Conservation (phyloP, 371 early-diverging fungal species). For the Polyrhizophydium stewartii region DNA sequence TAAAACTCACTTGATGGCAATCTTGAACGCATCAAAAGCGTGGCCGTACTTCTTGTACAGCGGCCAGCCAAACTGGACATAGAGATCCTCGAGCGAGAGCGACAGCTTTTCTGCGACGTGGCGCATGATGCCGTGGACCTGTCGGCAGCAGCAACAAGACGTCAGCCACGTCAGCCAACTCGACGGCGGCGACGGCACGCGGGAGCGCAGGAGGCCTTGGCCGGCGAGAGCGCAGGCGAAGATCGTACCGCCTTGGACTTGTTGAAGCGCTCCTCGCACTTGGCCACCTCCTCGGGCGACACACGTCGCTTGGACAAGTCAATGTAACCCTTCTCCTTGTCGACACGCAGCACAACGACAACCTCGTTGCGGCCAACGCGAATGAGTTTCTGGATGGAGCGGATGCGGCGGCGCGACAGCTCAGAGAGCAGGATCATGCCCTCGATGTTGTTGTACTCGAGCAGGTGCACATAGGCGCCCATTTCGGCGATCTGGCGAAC, state of each 20-base stretch:
- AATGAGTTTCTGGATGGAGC: slow-evolving; percentile 96
- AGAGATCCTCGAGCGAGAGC: slow-evolving; percentile 78
- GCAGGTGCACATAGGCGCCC: slow-evolving; percentile 96
- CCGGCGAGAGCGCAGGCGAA: slow-evolving; percentile 9
- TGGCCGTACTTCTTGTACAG: slow-evolving; percentile 97
- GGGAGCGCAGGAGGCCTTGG: too few relatives aligned
- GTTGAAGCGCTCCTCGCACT: slow-evolving; percentile 94
- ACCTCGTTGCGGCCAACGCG: slow-evolving; percentile 97
- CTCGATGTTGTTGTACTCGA: slow-evolving; percentile 62
- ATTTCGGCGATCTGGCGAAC: slow-evolving; percentile 96
- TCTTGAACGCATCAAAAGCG: slow-evolving; percentile 95
- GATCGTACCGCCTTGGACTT: slow-evolving; percentile 87
- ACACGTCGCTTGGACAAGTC: slow-evolving; percentile 98
- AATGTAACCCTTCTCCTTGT: slow-evolving; percentile 99
- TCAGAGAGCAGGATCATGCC: slow-evolving; percentile 97
- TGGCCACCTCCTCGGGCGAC: slow-evolving; percentile 90
- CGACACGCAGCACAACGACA: slow-evolving; percentile 96
- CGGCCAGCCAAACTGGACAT: slow-evolving; percentile 95
- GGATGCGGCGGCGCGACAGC: slow-evolving; percentile 95
- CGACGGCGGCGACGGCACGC: too few relatives aligned
- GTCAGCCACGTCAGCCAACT: too few relatives aligned
- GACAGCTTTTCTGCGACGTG: slow-evolving; percentile 91
- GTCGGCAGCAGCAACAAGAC: too few relatives aligned
- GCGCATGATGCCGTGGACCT: slow-evolving; percentile 62
- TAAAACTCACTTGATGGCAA: slow-evolving; percentile 76